Evolutionary conservation across 768 basidiomycete genomes (phyloP).

Genomic region (Kwoniella sp.): DNA sequence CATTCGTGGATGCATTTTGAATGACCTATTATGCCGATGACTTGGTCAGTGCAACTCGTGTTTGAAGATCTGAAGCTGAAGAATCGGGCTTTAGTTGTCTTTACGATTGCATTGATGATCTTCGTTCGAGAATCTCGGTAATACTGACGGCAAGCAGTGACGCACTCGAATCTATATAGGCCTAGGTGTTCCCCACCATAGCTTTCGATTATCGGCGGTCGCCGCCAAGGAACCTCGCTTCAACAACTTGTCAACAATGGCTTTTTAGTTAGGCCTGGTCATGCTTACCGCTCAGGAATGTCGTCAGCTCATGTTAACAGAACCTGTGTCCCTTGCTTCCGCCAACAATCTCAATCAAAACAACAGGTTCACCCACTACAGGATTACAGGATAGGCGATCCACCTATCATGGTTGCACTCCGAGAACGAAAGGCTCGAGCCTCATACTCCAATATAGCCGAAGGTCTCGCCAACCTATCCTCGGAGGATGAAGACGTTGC

Average conservation of each 20-base stretch:
- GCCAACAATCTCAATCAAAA: no score
- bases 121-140: constrained; percentile 1
- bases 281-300: no score
- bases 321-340: no score
- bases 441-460: constrained; percentile 26
- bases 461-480: constrained; percentile 25
- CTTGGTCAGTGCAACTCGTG: no score
- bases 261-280: no score
- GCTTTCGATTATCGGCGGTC: not conserved
- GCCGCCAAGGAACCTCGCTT: not conserved
- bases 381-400: not conserved
- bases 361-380: no score
- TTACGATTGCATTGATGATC: no score
- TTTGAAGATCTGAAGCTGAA: no score
- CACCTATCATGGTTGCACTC: constrained; percentile 19
- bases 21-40: no score
- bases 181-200: no score
- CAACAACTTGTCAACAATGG: not conserved
- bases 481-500: constrained; percentile 15
- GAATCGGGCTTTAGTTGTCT: no score
- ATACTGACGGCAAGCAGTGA: not conserved
- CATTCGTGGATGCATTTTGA: constrained; percentile 5
- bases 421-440: constrained; percentile 26
- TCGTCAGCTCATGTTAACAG: no score
- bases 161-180: not conserved